phyloP scores from a whole-genome alignment of 108 stramenopile genomes.

The Pseudonitzschia multiseries region DNA sequence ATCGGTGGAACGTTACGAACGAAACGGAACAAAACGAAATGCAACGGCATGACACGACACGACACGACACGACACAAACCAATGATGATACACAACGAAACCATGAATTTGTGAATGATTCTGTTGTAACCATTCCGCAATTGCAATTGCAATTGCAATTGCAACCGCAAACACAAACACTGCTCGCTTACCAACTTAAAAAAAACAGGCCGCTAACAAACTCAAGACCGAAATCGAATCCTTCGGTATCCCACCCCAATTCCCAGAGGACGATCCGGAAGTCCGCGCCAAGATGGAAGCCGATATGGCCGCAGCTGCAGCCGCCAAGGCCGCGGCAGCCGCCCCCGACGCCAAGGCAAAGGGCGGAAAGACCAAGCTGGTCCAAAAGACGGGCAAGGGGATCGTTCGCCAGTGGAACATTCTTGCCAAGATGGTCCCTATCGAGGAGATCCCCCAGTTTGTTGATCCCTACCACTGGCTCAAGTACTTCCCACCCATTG shows the following conservation, averaged over 20 bases:
- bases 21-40: too few relatives aligned
- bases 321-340: constrained; percentile 49
- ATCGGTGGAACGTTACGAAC: too few relatives aligned
- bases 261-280: constrained; percentile 87
- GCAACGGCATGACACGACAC: too few relatives aligned
- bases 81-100: too few relatives aligned
- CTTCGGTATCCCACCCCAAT: constrained; percentile 88
- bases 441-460: constrained; percentile 81
- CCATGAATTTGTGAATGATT: too few relatives aligned
- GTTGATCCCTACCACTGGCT: constrained; percentile 95
- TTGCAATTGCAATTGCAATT: neutral
- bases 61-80: too few relatives aligned
- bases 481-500: constrained; percentile 94
- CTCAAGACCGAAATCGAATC: constrained; percentile 89
- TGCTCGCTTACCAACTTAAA: neutral
- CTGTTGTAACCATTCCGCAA: too few relatives aligned
- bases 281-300: constrained; percentile 84
- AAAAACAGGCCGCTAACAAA: constrained; percentile 92
- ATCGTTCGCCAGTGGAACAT: constrained; percentile 96
- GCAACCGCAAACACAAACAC: neutral
- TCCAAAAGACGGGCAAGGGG: constrained; percentile 91
- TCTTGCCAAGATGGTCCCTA: constrained; percentile 79
- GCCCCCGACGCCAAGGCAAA: constrained; percentile 80
- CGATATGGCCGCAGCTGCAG: constrained; percentile 63
- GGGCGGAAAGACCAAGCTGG: constrained; percentile 85